These are phyloP conservation scores for Senna siamea DNA, from an alignment of 306 rosid genomes.

Conservation along the genomic window DNA sequence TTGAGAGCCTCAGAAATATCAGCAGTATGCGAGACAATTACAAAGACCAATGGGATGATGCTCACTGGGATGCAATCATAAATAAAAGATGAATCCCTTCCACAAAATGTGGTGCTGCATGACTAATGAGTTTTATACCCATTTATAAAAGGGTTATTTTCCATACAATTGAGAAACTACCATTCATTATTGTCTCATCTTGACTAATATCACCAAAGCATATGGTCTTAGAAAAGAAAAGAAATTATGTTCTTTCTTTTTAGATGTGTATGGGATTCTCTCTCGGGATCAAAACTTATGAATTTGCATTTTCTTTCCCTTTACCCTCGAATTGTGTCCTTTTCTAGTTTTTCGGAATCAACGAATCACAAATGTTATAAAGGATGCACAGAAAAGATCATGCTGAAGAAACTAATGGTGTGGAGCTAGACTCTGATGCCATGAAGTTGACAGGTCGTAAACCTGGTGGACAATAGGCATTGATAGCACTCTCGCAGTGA, in stretches of 20 bases:
- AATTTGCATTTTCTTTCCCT: background rate
- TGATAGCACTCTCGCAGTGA: constrained; percentile 63
- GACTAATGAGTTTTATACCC: background rate
- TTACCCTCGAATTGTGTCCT: background rate
- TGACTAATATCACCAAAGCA: background rate
- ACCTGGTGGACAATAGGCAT: constrained; percentile 74
- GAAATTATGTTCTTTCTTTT: background rate
- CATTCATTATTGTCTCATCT: background rate
- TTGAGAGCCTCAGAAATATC: constrained; percentile 3
- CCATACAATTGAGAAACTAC: background rate
- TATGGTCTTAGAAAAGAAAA: background rate
- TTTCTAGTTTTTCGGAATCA: background rate
- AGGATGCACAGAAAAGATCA: constrained; percentile 26
- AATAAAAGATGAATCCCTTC: constrained; percentile 23
- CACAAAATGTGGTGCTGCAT: background rate
- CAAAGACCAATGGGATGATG: constrained; percentile 53
- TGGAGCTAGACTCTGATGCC: constrained; percentile 56
- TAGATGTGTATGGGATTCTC: background rate
- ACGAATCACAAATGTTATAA: background rate
- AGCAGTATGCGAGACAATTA: background rate
- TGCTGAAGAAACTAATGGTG: constrained; percentile 44
- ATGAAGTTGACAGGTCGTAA: constrained; percentile 59
- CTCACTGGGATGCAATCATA: constrained; percentile 40
- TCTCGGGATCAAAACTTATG: background rate
- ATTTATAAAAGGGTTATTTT: background rate